These are phyloP conservation scores for Scedosporium minutisporum DNA, from an alignment of 2,329 filamentous ascomycete species.

Conservation along the genomic window DNA sequence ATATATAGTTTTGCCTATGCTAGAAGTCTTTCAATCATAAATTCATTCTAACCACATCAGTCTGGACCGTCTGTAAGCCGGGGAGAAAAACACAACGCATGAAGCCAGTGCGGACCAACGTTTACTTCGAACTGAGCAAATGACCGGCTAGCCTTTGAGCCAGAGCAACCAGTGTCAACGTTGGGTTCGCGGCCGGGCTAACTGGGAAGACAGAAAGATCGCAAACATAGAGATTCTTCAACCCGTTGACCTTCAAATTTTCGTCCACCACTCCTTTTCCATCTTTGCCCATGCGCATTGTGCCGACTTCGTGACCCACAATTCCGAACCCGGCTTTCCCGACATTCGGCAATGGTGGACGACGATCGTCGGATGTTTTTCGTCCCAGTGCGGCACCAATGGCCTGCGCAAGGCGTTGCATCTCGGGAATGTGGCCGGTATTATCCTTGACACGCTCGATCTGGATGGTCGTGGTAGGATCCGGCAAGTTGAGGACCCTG, in stretches of 20 bases:
- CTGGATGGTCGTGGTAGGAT: constrained; percentile 2
- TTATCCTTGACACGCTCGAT: constrained; percentile 2
- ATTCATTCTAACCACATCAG: too few relatives aligned
- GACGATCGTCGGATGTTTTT: not conserved
- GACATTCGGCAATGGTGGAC: not conserved
- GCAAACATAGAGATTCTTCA: constrained; percentile 4
- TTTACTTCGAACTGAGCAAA: not conserved
- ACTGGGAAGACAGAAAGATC: constrained; percentile 5
- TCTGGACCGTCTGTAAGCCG: too few relatives aligned
- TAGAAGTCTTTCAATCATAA: too few relatives aligned
- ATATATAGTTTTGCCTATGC: too few relatives aligned
- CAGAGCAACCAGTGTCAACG: constrained; percentile 1
- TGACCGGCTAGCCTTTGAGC: constrained; percentile 3
- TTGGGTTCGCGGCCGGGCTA: constrained; percentile 3
- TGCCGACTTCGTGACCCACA: constrained; percentile 5
- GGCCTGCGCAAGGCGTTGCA: constrained; percentile 1
- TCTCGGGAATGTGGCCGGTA: not conserved
- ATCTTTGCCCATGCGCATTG: constrained; percentile 3
- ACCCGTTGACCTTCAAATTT: constrained; percentile 1
- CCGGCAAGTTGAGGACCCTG: constrained; percentile 4
- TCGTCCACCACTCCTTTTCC: constrained; percentile 1
- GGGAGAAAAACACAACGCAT: too few relatives aligned
- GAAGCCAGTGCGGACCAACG: too few relatives aligned
- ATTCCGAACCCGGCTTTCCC: not conserved
- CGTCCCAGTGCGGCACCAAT: constrained; percentile 1